These are phyloP conservation scores for Anthracocystis walkeri DNA, from an alignment of 1,284 basidiomycete species.

Conservation along the genomic window DNA sequence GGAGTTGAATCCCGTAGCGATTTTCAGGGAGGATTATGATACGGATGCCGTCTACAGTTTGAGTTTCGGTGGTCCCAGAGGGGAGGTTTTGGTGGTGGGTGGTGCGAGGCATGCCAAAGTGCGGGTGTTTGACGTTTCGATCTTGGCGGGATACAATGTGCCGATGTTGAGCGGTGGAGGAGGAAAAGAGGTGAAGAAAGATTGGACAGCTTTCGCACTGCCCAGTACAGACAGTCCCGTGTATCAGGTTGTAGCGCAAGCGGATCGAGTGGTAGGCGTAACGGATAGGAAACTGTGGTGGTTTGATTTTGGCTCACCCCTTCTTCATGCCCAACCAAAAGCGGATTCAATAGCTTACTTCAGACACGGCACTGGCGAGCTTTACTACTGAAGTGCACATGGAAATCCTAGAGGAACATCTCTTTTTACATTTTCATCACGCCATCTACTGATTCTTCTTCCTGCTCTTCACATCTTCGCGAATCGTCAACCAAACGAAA, in stretches of 20 bases:
- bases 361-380: conserved; percentile 8
- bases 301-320: conserved; percentile 33
- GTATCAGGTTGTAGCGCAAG: conserved; percentile 22
- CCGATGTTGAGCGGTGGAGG: conserved; percentile 11
- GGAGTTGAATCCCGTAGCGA: conserved; percentile 23
- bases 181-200: not conserved
- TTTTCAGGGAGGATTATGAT: conserved; percentile 28
- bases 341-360: conserved; percentile 21
- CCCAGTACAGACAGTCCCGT: conserved; percentile 28
- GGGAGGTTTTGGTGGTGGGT: conserved; percentile 27
- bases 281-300: conserved; percentile 42
- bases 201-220: conserved; percentile 44
- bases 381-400: conserved; percentile 10
- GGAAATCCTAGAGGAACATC: not conserved
- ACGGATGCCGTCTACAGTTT: conserved; percentile 44
- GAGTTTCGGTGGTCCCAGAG: conserved; percentile 24
- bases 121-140: conserved; percentile 24
- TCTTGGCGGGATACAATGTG: conserved; percentile 14
- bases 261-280: conserved; percentile 30
- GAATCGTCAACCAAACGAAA: conserved; percentile 78
- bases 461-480: conserved; percentile 10
- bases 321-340: not conserved
- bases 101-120: conserved; percentile 27
- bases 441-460: conserved; percentile 30
- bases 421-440: not conserved